Evolutionary conservation across 257 asterid species (phyloP), one percentile per base, ranked within the genome.

Genomic region (Gentiana straminea): DNA sequence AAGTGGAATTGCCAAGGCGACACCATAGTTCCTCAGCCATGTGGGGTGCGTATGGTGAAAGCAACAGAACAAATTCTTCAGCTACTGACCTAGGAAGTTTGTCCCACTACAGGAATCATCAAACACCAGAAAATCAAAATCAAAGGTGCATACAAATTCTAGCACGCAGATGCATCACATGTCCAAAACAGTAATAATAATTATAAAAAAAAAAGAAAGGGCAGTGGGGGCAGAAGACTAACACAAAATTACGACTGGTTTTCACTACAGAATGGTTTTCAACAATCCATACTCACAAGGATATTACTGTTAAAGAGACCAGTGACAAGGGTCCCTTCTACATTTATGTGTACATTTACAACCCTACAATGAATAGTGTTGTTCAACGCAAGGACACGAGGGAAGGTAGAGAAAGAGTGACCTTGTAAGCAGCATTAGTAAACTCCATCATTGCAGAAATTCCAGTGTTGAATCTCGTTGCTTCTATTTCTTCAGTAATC

Each of bases 371-470:
- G 24, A 24, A 24, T 24, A 24, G 24, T 24, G 24, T 0, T 24
- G 24, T 24, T 0, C 24, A 41, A 10, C 46, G 0, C 46, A 7
- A 41, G 8, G 46, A 41, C 0, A 24, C 4, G 44, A 8, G 8
- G 44, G 33, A 45, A 41, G 57, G 1, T 35, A 32, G 49, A 9
- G 44, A 43, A 51, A n/a, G 51, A 51, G 41, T 55, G 45, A 84
- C 98, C 98, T 92, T 92, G 79, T 92, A 76, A 47, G 97, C 97
- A 44, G 91, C 93, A 68, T 92, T 92, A 44, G 72, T 78, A 72
- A 92, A 92, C 84, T 88, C 98, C 98, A 92, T 92, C 98, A 92
- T 84, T 48, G 97, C 94, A 72, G 98, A 91, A 73, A 91, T 91
- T 70, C 97, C 98, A 45, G 98, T 91, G 70, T 91, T 91, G 79